Base-by-base conservation (phyloP, 345 rosid genomes). In the Arabidopsis arenosa region DNA sequence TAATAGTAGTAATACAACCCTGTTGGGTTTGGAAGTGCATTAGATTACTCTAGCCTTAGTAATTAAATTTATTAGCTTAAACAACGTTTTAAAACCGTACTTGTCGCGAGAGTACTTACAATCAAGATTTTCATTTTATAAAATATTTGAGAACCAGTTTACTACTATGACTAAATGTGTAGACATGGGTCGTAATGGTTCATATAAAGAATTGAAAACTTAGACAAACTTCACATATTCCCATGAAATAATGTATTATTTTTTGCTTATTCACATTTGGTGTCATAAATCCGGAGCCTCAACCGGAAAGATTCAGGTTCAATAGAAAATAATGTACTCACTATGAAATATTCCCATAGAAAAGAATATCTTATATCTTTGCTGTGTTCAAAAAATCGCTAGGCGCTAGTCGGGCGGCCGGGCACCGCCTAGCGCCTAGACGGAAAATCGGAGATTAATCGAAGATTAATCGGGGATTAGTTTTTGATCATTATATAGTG, bases 121-220 rank as follows among this genome's bases (percentile, higher is more conserved):
- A 37, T 76, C 64, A 76, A 76, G n/a, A 32, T 62, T 68, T 75
- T 62, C 15, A 3, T 0, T 53, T 4, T 63, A 8, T 12, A 26
- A 40, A 39, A 12, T 33, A 44, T 53, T n/a, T 28, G 14, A n/a
- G 40, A 54, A 62, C 57, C 66, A 71, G 62, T 47, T 70, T 65
- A 70, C 71, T 61, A 2, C 45, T 44, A 45, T 63, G 37, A 17
- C 45, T 30, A 55, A 37, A 13, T 39, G 41, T 48, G 68, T 59
- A 71, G 76, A 64, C 76, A 77, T 77, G 80, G 41, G 47, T 66
- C 68, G 73, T 47, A 48, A 49, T 77, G 76, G 80, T 63, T 67
- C 59, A 18, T 8, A 43, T 18, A 51, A 52, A 68, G 2, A 36
- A 59, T 49, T 26, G 2, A 30, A 30, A 40, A 18, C 9, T 75